These are phyloP conservation scores for Rhododendron simsii DNA, from an alignment of 148 eudicot genomes.

Conservation along the genomic window DNA sequence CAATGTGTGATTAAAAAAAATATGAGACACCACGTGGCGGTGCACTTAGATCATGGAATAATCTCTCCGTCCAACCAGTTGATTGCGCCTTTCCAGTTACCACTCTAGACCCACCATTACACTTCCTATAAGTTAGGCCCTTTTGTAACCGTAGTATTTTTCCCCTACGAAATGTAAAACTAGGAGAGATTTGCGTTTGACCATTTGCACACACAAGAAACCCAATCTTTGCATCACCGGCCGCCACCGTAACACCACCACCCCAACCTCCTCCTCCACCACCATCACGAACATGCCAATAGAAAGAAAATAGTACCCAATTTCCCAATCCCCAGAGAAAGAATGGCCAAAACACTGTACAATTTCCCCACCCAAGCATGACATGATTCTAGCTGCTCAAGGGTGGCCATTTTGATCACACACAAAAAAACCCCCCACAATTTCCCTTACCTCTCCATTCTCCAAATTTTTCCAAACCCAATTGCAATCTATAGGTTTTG, in stretches of 20 bases:
- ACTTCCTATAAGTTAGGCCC: neutral
- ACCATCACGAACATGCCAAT: neutral
- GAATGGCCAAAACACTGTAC: neutral
- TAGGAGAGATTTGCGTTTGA: slow-evolving; percentile 10
- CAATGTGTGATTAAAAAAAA: too few species aligned
- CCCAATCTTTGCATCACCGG: neutral
- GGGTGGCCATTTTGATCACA: neutral
- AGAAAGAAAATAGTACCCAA: neutral
- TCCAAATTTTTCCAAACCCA: neutral
- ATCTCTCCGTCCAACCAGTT: neutral
- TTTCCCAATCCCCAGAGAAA: neutral
- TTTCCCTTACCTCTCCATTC: neutral
- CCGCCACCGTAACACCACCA: neutral
- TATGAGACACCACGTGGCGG: too few species aligned
- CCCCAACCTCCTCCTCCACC: neutral
- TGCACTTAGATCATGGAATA: too few species aligned
- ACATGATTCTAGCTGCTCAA: neutral
- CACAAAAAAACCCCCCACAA: neutral
- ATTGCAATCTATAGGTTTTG: neutral
- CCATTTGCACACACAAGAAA: neutral
- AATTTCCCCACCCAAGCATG: neutral
- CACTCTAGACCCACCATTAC: neutral
- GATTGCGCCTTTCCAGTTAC: neutral
- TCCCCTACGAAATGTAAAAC: neutral
- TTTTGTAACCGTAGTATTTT: neutral